Evolutionary conservation across 257 asterid species (phyloP).

Genomic region (Nemophila menziesii): DNA sequence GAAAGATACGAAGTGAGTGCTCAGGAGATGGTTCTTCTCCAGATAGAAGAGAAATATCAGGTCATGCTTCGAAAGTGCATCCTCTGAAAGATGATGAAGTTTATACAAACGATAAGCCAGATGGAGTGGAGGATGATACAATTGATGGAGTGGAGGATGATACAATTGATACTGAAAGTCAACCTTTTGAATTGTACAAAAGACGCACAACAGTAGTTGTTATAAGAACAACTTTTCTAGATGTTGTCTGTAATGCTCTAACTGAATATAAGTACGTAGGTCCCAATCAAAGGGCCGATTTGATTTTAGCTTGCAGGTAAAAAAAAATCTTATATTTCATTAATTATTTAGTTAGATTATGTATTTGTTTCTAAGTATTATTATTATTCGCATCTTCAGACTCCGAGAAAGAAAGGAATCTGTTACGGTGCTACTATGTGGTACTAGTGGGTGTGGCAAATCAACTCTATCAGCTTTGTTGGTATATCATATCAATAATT

Average conservation of each 20-base stretch:
- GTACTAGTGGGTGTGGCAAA: conserved; percentile 99
- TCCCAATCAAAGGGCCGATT: conserved; percentile 90
- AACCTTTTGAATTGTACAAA: conserved; percentile 82
- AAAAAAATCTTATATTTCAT: neutral
- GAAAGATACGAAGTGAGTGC: conserved; percentile 44
- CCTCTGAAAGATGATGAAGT: conserved; percentile 29
- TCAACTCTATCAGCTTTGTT: conserved; percentile 97
- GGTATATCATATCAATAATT: conserved; percentile 24
- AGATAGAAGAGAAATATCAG: conserved; percentile 20
- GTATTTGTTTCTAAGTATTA: neutral
- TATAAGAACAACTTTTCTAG: conserved; percentile 52
- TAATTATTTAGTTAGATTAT: neutral
- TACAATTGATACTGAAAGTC: conserved; percentile 28
- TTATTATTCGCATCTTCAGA: conserved; percentile 29
- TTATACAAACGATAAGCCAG: conserved; percentile 23
- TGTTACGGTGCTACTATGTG: conserved; percentile 78
- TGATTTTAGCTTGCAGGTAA: conserved; percentile 91
- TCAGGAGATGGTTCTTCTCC: conserved; percentile 36
- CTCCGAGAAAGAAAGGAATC: conserved; percentile 92
- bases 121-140: conserved; percentile 13
- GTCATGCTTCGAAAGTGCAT: conserved; percentile 25
- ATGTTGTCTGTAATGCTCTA: conserved; percentile 79
- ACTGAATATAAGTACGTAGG: conserved; percentile 92
- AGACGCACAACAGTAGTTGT: conserved; percentile 73
- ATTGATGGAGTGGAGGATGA: conserved; percentile 23